Percentiles rank a stretch among this genome's conserved stretches.
These are phyloP conservation scores for Plasmodium inui DNA, from an alignment of 169 alveolate species.

Conservation along the genomic window DNA sequence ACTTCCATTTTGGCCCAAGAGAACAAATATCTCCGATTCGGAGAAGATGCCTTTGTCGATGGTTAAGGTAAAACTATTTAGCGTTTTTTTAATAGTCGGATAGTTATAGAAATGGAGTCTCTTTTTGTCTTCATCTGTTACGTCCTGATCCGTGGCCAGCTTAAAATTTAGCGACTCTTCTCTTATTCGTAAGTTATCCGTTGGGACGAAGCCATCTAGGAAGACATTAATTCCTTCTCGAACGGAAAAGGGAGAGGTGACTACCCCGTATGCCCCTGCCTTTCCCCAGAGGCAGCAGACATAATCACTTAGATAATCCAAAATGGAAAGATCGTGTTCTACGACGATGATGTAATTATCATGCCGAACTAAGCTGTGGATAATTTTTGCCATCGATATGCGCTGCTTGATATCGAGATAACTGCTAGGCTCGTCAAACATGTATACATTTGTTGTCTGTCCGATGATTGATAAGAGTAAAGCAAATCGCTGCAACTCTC, in stretches of 20 bases:
- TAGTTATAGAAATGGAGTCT: slow-evolving; percentile 86
- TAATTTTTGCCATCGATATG: slow-evolving; percentile 95
- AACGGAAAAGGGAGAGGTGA: slow-evolving; percentile 99
- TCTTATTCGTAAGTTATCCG: slow-evolving; percentile 99
- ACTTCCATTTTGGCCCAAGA: slow-evolving; percentile 99
- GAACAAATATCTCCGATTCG: slow-evolving; percentile 97
- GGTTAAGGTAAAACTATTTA: slow-evolving; percentile 89
- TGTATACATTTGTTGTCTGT: slow-evolving; percentile 95
- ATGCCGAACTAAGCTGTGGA: slow-evolving; percentile 89
- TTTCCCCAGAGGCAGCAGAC: slow-evolving; percentile 99
- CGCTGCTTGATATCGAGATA: slow-evolving; percentile 98
- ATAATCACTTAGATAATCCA: slow-evolving; percentile 98
- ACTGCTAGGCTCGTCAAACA: slow-evolving; percentile 99
- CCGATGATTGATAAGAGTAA: slow-evolving; percentile 94
- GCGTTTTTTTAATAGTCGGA: slow-evolving; percentile 88
- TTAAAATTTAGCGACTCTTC: slow-evolving; percentile 96
- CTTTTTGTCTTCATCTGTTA: slow-evolving; percentile 81
- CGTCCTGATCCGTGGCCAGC: slow-evolving; percentile 84
- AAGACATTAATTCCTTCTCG: slow-evolving; percentile 99
- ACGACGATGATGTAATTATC: slow-evolving; percentile 97
- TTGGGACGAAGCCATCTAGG: slow-evolving; percentile 98
- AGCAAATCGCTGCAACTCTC: slow-evolving; percentile 98
- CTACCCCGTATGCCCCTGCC: slow-evolving; percentile 99
- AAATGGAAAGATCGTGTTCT: slow-evolving; percentile 99
- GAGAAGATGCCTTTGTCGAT: slow-evolving; percentile 95